Evolutionary conservation across 106 monocot genomes (phyloP), one percentile per base, ranked within the genome.

Genomic region (Dendrobium nobile): DNA sequence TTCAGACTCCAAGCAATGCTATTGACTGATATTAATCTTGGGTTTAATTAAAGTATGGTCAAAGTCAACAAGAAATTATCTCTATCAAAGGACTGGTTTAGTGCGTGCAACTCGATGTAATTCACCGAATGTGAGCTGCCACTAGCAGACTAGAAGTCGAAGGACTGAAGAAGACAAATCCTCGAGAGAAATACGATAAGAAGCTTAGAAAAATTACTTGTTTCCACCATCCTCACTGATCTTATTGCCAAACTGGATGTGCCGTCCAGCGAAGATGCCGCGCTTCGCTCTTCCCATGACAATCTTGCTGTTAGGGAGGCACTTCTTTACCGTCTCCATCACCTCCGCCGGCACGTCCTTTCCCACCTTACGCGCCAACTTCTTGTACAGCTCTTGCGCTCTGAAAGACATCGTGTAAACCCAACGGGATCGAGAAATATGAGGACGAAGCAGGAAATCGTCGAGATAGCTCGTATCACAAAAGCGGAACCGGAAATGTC

Each of bases 241-340:
- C 79, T 91, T 79, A 80, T 95, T 95, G 42, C 95, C 95, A 86
- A 95, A 93, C 84, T 93, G 95, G 84, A 95, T 95, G 81, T 95
- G 95, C 11, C 89, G 85, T 9, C 95, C 95, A 41, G 95, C 95
- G 82, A 82, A 95, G 86, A 95, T 88, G 2, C 95, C 95, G 27
- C 93, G 86, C 80, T 95, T 86, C 33, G 95, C 95, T 26, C 95
- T 77, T 37, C 84, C 80, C 95, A 95, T 95, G 31, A 95, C 85
- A 77, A 95, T 8, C 81, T 93, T 95, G 75, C 48, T 85, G 80
- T 91, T 73, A 27, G 95, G 95, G 6, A 95, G 82, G 59, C 81
- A 18, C 45, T 85, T 85, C 81, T 86, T 89, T 79, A 96, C 82
- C 76, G 87, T 81, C 79, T 88, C 87, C 89, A 88, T 85, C 80